phyloP scores from a whole-genome alignment of 495 filamentous ascomycete genomes.

The Apodospora peruviana region DNA sequence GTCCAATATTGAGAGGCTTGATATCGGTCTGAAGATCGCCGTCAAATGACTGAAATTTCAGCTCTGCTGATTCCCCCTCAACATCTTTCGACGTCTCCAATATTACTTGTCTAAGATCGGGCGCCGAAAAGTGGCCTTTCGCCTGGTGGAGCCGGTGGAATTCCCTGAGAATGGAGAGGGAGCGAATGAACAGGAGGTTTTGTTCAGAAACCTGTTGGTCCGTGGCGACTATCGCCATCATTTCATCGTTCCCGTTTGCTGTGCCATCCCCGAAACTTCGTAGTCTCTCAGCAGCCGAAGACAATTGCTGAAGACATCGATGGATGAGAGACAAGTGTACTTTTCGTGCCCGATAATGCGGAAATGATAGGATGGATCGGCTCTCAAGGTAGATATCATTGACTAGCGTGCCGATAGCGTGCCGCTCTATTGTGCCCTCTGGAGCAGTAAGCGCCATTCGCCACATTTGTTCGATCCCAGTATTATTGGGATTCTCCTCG shows the following conservation, averaged over 20 bases:
- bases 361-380: slow-evolving; percentile 34
- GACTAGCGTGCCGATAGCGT: slow-evolving; percentile 65
- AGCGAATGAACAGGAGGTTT: slow-evolving; percentile 60
- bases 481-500: slow-evolving; percentile 32
- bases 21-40: slow-evolving; percentile 52
- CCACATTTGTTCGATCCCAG: slow-evolving; percentile 77
- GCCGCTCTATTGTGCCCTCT: slow-evolving; percentile 59
- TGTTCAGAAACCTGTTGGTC: slow-evolving; percentile 43
- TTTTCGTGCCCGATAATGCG: slow-evolving; percentile 37
- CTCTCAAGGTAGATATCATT: slow-evolving; percentile 62
- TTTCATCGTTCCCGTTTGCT: slow-evolving; percentile 40
- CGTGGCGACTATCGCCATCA: slow-evolving; percentile 42
- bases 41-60: slow-evolving; percentile 71
- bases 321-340: slow-evolving; percentile 77
- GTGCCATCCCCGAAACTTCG: slow-evolving; percentile 39
- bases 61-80: slow-evolving; percentile 55
- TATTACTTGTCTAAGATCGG: slow-evolving; percentile 41
- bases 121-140: slow-evolving; percentile 42
- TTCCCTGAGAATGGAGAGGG: slow-evolving; percentile 47
- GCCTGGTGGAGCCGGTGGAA: slow-evolving; percentile 42
- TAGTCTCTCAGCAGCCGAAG: slow-evolving; percentile 57
- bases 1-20: slow-evolving; percentile 55
- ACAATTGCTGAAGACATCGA: slow-evolving; percentile 71
- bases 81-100: slow-evolving; percentile 30
- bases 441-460: slow-evolving; percentile 69